These are phyloP conservation scores for Ceratocystis albifundus DNA, from an alignment of 2,329 filamentous ascomycete species.

Conservation along the genomic window DNA sequence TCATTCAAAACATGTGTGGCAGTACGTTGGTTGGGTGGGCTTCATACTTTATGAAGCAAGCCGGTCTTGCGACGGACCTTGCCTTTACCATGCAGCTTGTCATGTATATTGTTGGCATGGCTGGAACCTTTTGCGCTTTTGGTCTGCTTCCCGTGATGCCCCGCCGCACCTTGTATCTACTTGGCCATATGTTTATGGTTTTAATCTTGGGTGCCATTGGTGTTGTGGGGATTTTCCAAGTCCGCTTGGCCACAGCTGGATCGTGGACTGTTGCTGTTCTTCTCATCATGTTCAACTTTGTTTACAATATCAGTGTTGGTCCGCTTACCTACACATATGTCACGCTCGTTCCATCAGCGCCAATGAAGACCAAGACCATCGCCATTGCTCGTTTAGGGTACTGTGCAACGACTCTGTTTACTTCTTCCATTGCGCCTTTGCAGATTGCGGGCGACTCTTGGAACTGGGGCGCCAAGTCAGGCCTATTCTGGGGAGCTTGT, in stretches of 20 bases:
- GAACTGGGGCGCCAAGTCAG: slow-evolving; percentile 33
- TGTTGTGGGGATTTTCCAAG: slow-evolving; percentile 32
- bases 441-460: slow-evolving; percentile 30
- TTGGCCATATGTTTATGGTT: slow-evolving; percentile 33
- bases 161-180: slow-evolving; percentile 33
- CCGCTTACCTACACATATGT: slow-evolving; percentile 31
- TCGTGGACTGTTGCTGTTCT: slow-evolving; percentile 26
- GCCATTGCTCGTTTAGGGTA: slow-evolving; percentile 29
- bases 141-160: slow-evolving; percentile 31
- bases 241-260: slow-evolving; percentile 29
- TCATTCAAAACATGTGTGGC: slow-evolving; percentile 28
- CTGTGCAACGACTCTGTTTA: slow-evolving; percentile 26
- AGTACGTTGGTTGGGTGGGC: slow-evolving; percentile 30
- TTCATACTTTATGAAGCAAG: slow-evolving; percentile 32
- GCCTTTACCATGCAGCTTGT: slow-evolving; percentile 29
- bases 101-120: slow-evolving; percentile 31
- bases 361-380: slow-evolving; percentile 30
- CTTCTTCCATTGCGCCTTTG: slow-evolving; percentile 25
- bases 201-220: slow-evolving; percentile 32
- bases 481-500: slow-evolving; percentile 31
- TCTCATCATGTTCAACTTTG: slow-evolving; percentile 27
- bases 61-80: slow-evolving; percentile 27
- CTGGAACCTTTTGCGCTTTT: slow-evolving; percentile 35
- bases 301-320: slow-evolving; percentile 31
- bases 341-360: slow-evolving; percentile 30